Percentiles rank a stretch among this genome's conserved stretches.
phyloP scores from a whole-genome alignment of 208 protist genomes.

The Leptomonas seymouri region DNA sequence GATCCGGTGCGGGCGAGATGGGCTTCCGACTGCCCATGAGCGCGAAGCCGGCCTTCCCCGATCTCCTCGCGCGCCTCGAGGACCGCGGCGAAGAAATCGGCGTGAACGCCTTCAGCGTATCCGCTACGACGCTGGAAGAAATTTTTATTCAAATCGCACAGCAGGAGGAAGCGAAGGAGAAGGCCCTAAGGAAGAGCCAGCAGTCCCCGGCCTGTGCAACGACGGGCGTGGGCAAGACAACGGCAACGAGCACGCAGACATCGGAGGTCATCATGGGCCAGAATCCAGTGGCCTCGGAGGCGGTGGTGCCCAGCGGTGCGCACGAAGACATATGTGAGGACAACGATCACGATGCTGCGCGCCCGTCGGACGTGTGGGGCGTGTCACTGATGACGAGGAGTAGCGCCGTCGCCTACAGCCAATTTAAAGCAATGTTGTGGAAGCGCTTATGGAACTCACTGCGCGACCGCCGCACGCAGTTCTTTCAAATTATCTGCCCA shows the following conservation, averaged over 20 bases:
- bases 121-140: conserved; percentile 76
- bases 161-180: conserved; percentile 36
- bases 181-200: conserved; percentile 8
- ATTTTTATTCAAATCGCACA: conserved; percentile 72
- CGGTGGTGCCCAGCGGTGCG: background rate
- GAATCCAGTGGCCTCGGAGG: background rate
- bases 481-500: conserved; percentile 76
- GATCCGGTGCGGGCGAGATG: conserved; percentile 45
- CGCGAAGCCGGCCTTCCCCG: conserved; percentile 40
- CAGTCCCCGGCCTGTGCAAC: background rate
- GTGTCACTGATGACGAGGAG: conserved; percentile 30
- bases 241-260: background rate
- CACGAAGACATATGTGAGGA: background rate
- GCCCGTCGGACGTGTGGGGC: conserved; percentile 44
- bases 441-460: conserved; percentile 62
- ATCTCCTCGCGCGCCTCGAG: conserved; percentile 52
- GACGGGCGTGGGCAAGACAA: background rate
- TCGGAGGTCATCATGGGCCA: background rate
- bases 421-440: conserved; percentile 64
- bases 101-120: conserved; percentile 55
- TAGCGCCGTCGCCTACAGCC: conserved; percentile 27
- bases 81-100: conserved; percentile 30
- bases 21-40: conserved; percentile 48
- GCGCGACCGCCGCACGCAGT: conserved; percentile 71
- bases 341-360: background rate